Percentiles rank a stretch among this genome's conserved stretches.
phyloP scores from a whole-genome alignment of 2,329 filamentous ascomycete species.

The Sporothrix phasma region DNA sequence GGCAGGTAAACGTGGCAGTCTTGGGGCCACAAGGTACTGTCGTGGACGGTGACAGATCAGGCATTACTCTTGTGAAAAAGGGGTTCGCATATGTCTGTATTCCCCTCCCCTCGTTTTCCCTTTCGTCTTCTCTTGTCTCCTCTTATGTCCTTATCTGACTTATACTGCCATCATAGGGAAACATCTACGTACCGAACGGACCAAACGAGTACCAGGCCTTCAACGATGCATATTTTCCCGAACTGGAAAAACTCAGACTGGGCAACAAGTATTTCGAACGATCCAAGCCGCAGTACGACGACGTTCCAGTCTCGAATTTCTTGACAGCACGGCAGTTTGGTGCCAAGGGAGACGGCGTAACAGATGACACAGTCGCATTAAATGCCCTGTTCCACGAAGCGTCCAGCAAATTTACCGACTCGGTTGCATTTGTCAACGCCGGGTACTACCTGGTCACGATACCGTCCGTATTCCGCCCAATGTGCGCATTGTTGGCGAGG shows the following conservation, averaged over 20 bases:
- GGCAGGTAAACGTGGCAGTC: constrained; percentile 33
- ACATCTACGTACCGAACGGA: constrained; percentile 46
- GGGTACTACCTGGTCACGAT: constrained; percentile 51
- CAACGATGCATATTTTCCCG: constrained; percentile 25
- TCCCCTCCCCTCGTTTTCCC: not conserved
- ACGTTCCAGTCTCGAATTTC: constrained; percentile 48
- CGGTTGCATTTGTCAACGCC: constrained; percentile 51
- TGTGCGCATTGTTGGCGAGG: constrained; percentile 51
- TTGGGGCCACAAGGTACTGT: constrained; percentile 34
- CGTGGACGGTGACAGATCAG: constrained; percentile 42
- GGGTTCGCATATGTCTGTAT: constrained; percentile 29
- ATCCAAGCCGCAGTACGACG: constrained; percentile 67
- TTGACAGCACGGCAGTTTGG: constrained; percentile 58
- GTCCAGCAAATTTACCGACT: constrained; percentile 29
- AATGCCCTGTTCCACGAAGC: constrained; percentile 36
- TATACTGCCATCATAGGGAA: constrained; percentile 38
- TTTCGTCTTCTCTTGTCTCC: not conserved
- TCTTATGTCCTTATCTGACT: not conserved
- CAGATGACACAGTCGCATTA: constrained; percentile 65
- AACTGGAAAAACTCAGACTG: constrained; percentile 48
- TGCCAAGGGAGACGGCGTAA: constrained; percentile 60
- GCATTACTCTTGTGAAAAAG: constrained; percentile 45
- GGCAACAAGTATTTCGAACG: constrained; percentile 54
- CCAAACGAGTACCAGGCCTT: constrained; percentile 40
- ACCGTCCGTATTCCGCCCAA: constrained; percentile 42